These are phyloP conservation scores for Suillus spraguei DNA, from an alignment of 768 basidiomycete genomes.

Conservation along the genomic window DNA sequence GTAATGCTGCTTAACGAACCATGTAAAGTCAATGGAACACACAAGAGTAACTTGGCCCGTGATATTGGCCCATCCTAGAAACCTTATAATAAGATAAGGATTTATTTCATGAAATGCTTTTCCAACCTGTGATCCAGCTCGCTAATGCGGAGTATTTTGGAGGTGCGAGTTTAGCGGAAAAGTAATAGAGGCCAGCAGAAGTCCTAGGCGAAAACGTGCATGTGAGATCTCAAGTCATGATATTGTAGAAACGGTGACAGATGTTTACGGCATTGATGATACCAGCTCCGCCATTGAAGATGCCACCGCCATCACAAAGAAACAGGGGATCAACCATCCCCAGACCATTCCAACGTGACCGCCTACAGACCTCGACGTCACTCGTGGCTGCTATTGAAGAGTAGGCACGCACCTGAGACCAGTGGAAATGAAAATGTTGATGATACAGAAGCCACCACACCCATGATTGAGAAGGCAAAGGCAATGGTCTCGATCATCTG, in stretches of 20 bases:
- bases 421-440: constrained; percentile 69
- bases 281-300: constrained; percentile 74
- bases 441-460: constrained; percentile 67
- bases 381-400: not conserved
- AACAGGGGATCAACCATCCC: constrained; percentile 73
- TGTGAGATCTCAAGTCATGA: not conserved
- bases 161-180: constrained; percentile 74
- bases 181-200: constrained; percentile 79
- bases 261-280: constrained; percentile 69
- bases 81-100: constrained; percentile 27
- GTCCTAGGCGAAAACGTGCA: constrained; percentile 44
- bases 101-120: not conserved
- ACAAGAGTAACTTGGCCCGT: constrained; percentile 72
- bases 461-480: constrained; percentile 74
- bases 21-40: constrained; percentile 76
- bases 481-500: constrained; percentile 64
- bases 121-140: constrained; percentile 58
- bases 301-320: constrained; percentile 69
- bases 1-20: constrained; percentile 33
- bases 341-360: constrained; percentile 80
- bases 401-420: constrained; percentile 48
- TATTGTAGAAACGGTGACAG: not conserved
- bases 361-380: constrained; percentile 38
- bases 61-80: constrained; percentile 70
- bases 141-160: constrained; percentile 61